Evolutionary conservation across 1,284 basidiomycete species (phyloP), one percentile per base, ranked within the genome.

Genomic region (Phellopilus nigrolimitatus): DNA sequence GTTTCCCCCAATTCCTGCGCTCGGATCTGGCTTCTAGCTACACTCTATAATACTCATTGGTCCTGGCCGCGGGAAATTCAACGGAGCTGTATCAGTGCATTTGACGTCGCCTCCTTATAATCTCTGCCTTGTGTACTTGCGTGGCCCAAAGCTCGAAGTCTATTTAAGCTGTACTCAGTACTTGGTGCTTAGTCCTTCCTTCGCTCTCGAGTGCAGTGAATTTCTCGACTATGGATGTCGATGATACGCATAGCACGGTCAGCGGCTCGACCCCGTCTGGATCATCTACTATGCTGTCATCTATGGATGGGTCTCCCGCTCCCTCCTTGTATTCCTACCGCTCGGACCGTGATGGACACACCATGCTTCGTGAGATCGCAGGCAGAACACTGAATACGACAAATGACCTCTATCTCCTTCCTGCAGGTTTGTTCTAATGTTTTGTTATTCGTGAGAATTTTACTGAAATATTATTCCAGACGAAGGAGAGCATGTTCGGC

Each of bases 361-460:
- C 52, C 13, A 47, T 57, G 52, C 48, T 57, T 10, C 43, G 53
- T 5, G 52, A 54, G 34, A 47, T 57, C 19, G 46, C 45, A 19
- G 53, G 53, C 4, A 49, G 56, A 44, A 48, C 28, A 31, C 38
- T 57, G 21, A 57, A 57, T 45, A 44, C 56, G 28, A 51, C 48
- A 41, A 57, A 57, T 30, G 53, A 57, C 21, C 56, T 57, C 15
- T 57, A 57, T 46, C 45, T 54, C 19, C 46, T 57, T 10, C 56
- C 56, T 17, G 56, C 56, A 22, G 56, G 56, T 49, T 37, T 47
- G 25, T 37, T 13, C 19, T 13, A 19, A n/a, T 21, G 19, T 47
- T 22, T 9, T 22, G 31, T 49, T 39, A 25, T 22, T 31, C 27
- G 33, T n/a, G 21, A 37, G 33, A 17, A n/a, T 22, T n/a, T 45